Evolutionary conservation across 495 filamentous ascomycete species (phyloP), one percentile per base, ranked within the genome.

Genomic region (Friedmanniomyces simplex): DNA sequence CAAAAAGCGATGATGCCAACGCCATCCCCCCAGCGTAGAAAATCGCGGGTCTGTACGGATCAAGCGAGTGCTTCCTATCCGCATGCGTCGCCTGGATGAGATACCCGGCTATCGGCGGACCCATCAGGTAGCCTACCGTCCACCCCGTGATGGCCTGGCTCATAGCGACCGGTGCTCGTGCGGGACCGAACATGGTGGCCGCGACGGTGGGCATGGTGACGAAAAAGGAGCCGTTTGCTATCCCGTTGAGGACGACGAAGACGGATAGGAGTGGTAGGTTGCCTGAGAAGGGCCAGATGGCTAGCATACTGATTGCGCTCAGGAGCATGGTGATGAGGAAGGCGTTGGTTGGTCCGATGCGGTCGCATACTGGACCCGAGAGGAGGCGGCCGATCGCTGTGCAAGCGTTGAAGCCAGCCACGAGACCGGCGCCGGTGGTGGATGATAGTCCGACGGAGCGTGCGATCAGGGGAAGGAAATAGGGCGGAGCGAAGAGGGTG

Each of bases 1-100:
- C 49, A 20, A 52, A 52, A 10, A 52, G 1, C 20, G 49, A 3
- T 10, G 26, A 34, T 10, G n/a, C 11, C 49, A 26, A 6, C 11
- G 49, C 49, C 11, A 36, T 2, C 26, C 49, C 49, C 13, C 49
- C 49, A 2, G 49, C 49, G 18, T 52, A 52, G 49, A 52, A 36
- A 24, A 52, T 52, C 16, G 49, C 49, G 13, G 49, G 49, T 26
- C 49, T 14, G 18, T 52, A 52, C 26, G 49, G 49, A 52, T 52
- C 49, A 13, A 52, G 25, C n/a, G 26, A 32, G 26, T 16, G 2
- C 30, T 14, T 10, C 3, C n/a, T 18, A 2, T 52, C 49, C 13
- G 49, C 49, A 18, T 36, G 26, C 14, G 49, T 52, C 16, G 49
- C 49, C 20, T 52, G 49, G n/a, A 52, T 36, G 5, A 52, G 30